Conservation (phyloP, 148 eudicot species). For the Cornus florida region DNA sequence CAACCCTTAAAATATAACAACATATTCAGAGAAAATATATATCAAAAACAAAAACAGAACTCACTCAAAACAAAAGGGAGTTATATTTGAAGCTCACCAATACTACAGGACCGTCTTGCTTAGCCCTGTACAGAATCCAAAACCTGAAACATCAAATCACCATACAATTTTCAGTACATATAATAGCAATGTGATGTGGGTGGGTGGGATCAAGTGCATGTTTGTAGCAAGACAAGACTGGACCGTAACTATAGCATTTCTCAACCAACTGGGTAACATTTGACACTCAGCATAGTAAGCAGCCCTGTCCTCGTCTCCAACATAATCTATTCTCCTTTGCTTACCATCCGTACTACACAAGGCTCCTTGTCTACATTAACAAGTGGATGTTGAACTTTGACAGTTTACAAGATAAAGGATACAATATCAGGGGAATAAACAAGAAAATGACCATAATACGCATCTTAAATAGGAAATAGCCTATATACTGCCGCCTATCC, state of each 20-base stretch:
- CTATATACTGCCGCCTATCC: neutral
- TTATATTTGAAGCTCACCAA: conserved; percentile 54
- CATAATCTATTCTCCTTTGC: neutral
- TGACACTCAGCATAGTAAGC: neutral
- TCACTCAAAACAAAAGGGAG: neutral
- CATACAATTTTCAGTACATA: neutral
- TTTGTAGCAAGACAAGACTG: neutral
- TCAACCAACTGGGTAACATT: neutral
- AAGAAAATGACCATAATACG: no score
- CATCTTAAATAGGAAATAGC: neutral
- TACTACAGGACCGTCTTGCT: conserved; percentile 96
- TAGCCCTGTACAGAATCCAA: conserved; percentile 93
- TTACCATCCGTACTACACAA: neutral
- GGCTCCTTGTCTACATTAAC: neutral
- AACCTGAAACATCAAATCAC: conserved; percentile 60
- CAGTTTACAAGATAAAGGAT: neutral
- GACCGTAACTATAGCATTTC: neutral
- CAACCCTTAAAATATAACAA: conserved; percentile 60
- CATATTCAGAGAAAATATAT: neutral
- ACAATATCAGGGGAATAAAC: neutral
- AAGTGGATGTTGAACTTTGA: neutral
- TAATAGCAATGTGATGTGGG: neutral
- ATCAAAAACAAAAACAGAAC: neutral
- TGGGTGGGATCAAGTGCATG: neutral
- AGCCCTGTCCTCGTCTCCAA: neutral